Percentiles rank a stretch among this genome's conserved stretches.
Evolutionary conservation across 352 stramenopile species (phyloP).

Genomic region (Globisporangium irregulare): DNA sequence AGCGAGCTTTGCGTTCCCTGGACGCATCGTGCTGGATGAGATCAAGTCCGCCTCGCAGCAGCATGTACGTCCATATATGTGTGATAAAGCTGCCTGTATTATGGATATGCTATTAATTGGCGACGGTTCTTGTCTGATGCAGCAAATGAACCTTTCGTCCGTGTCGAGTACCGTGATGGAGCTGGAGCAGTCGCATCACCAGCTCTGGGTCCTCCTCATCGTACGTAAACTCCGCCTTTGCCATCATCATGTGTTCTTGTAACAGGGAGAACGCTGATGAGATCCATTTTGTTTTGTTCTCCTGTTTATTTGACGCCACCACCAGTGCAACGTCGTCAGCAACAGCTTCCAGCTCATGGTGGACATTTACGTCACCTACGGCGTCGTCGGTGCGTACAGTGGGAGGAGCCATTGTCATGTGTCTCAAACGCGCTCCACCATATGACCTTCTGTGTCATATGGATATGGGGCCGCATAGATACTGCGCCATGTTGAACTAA

Average conservation of each 20-base stretch:
- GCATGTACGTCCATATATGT: conserved; percentile 31
- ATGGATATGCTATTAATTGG: not conserved
- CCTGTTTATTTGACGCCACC: not conserved
- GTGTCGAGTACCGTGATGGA: conserved; percentile 35
- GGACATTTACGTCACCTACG: conserved; percentile 63
- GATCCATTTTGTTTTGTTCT: not conserved
- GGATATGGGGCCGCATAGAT: conserved; percentile 9
- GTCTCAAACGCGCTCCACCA: not conserved
- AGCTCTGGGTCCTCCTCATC: conserved; percentile 64
- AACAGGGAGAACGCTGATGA: not conserved
- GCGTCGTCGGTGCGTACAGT: conserved; percentile 32
- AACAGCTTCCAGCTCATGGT: conserved; percentile 51
- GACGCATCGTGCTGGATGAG: conserved; percentile 56
- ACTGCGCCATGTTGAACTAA: conserved; percentile 13
- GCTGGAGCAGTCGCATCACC: conserved; percentile 64
- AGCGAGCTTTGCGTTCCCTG: conserved; percentile 65
- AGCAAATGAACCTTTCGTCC: conserved; percentile 36
- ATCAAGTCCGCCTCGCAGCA: conserved; percentile 47
- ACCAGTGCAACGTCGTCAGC: conserved; percentile 64
- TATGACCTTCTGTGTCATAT: not conserved
- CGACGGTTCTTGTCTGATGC: not conserved
- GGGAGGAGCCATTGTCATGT: not conserved
- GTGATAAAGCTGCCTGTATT: not conserved
- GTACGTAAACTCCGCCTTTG: conserved; percentile 20
- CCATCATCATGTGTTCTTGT: not conserved